Evolutionary conservation across 352 stramenopile species (phyloP), one percentile per base, ranked within the genome.

Genomic region (Phytophthora cajani): DNA sequence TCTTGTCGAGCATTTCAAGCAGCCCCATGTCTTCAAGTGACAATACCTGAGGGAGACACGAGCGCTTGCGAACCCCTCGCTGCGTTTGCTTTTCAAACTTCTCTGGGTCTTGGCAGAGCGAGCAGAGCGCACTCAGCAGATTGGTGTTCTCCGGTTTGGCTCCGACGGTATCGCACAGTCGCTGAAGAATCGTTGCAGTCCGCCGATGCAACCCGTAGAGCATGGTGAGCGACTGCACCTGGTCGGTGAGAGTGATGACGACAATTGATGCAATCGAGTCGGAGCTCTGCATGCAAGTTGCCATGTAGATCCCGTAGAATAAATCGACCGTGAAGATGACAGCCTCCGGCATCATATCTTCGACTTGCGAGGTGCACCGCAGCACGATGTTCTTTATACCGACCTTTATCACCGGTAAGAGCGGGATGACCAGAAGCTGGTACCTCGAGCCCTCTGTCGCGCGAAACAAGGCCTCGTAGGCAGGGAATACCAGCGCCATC

Each of bases 321-420:
- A 74, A 46, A 25, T 67, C 64, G 19, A 73, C 58, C 0, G 64
- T 69, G 11, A 77, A 73, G 21, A 77, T 70, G 11, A 69, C 70
- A 32, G 57, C 32, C n/a, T 56, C 53, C 0, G 70, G 70, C 23
- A 58, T 65, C 14, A 66, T 52, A 12, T 74, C 69, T 33, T 73
- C 69, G 16, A 73, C 12, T 33, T 70, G 51, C 0, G 30, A 8
- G 2, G 46, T 49, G 16, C 53, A 65, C 4, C 59, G 38, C 32
- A 65, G 33, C 38, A 61, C 49, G 19, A 71, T 49, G 36, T 64
- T 40, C 17, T 66, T 71, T 11, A 70, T 27, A 5, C 23, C 14
- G 3, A 56, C 4, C 30, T 66, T 66, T 5, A 71, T 38, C 23
- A 71, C 16, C 3, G 64, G 56, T 0, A 71, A 42, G 5, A 71